Conservation (phyloP, 768 basidiomycete species). For the Bullera alba region DNA sequence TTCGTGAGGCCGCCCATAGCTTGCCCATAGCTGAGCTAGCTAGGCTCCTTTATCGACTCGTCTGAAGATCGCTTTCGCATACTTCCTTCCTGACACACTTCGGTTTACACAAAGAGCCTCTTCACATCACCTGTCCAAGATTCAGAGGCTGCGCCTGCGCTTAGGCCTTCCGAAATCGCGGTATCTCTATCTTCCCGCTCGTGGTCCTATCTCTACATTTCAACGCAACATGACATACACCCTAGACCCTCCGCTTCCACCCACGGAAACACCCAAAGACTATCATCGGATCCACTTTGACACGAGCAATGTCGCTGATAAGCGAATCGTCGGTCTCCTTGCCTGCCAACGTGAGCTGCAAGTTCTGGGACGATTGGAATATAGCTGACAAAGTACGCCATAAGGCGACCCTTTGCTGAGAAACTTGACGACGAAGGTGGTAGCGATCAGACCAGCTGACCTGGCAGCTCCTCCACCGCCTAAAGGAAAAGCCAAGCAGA, state of each 20-base stretch:
- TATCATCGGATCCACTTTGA: conserved; percentile 41
- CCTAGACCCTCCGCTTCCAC: background rate
- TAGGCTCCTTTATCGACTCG: too few species aligned
- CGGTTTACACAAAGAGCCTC: too few species aligned
- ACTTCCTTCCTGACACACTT: too few species aligned
- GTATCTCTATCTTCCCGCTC: too few species aligned
- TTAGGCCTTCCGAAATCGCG: too few species aligned
- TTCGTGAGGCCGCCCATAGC: too few species aligned
- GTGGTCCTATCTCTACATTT: too few species aligned
- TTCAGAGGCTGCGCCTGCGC: too few species aligned
- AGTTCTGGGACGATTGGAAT: background rate
- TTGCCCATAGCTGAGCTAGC: too few species aligned
- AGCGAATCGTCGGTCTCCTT: conserved; percentile 41
- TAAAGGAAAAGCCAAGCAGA: conserved; percentile 19
- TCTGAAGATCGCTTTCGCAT: too few species aligned
- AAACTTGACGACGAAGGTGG: conserved; percentile 17
- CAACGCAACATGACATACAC: background rate
- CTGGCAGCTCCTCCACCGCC: conserved; percentile 25
- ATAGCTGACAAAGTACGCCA: background rate
- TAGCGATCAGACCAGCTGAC: conserved; percentile 15
- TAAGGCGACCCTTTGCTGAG: conserved; percentile 39
- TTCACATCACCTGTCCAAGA: too few species aligned
- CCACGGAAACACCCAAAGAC: conserved; percentile 24
- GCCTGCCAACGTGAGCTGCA: conserved; percentile 42
- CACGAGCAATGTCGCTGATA: conserved; percentile 20